Percentiles rank a stretch among this genome's conserved stretches.
Evolutionary conservation across 495 filamentous ascomycete species (phyloP).

Genomic region (Choiromyces venosus): DNA sequence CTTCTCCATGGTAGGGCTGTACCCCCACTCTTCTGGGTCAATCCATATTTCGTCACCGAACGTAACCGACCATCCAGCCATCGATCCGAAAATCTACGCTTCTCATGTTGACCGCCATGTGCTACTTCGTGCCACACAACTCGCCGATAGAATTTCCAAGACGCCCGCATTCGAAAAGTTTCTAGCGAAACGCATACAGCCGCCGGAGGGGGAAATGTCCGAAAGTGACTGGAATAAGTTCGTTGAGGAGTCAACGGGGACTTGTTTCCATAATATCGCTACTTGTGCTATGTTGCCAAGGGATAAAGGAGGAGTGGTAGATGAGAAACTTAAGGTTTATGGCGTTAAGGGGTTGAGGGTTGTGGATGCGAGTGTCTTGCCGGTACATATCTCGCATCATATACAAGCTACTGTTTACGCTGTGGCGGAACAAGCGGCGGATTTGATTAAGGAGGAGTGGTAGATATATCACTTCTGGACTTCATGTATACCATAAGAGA

Average conservation of each 20-base stretch:
- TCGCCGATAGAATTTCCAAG: not conserved
- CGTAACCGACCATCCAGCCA: not conserved
- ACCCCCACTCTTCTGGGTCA: conserved; percentile 43
- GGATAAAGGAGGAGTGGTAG: conserved; percentile 48
- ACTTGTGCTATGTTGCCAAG: conserved; percentile 53
- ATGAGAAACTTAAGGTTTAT: conserved; percentile 48
- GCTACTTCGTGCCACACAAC: not conserved
- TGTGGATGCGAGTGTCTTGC: conserved; percentile 52
- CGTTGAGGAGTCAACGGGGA: not conserved
- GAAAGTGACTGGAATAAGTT: not conserved
- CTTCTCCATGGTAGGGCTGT: conserved; percentile 5
- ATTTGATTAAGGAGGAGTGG: conserved; percentile 44
- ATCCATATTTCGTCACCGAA: conserved; percentile 26
- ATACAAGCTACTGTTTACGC: conserved; percentile 52
- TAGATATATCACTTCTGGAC: too few relatives aligned
- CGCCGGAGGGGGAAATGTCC: not conserved
- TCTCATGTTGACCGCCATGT: conserved; percentile 1
- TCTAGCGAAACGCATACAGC: not conserved
- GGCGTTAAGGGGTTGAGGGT: conserved; percentile 51
- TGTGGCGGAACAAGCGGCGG: conserved; percentile 53
- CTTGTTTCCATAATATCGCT: conserved; percentile 49
- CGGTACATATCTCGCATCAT: conserved; percentile 50
- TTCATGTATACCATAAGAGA: too few relatives aligned
- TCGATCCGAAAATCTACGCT: conserved; percentile 4
- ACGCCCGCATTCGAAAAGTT: not conserved